Conservation (phyloP, 1,284 basidiomycete species). For the Prillingera fragicola region DNA sequence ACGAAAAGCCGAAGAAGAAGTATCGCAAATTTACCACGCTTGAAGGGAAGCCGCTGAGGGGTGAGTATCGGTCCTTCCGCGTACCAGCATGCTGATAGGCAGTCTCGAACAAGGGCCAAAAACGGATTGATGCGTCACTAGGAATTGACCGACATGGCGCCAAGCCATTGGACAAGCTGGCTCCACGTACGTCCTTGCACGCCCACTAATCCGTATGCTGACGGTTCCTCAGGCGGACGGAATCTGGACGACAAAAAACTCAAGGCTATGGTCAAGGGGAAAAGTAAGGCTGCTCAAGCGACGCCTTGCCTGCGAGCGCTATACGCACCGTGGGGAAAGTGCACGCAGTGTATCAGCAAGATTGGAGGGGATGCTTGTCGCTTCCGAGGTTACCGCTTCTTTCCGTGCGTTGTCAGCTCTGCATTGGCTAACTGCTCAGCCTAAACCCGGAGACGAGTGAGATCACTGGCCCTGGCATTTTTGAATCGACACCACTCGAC, state of each 20-base stretch:
- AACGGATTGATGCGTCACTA: conserved; percentile 14
- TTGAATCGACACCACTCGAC: conserved; percentile 29
- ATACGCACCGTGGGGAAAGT: conserved; percentile 39
- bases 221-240: conserved; percentile 3
- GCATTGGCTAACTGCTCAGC: conserved; percentile 12
- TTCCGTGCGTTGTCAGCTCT: conserved; percentile 30
- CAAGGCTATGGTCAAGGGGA: conserved; percentile 23
- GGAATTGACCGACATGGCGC: conserved; percentile 12
- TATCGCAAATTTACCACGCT: too few relatives aligned
- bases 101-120: conserved; percentile 11
- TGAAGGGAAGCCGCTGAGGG: too few relatives aligned
- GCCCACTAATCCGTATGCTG: not conserved
- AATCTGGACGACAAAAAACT: conserved; percentile 25
- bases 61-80: conserved; percentile 7
- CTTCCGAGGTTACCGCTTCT: conserved; percentile 38
- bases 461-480: conserved; percentile 32
- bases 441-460: conserved; percentile 36
- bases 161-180: conserved; percentile 25
- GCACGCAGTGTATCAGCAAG: conserved; percentile 41
- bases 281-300: conserved; percentile 31
- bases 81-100: not conserved
- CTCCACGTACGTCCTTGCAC: conserved; percentile 20
- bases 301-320: conserved; percentile 31
- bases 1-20: conserved; percentile 15
- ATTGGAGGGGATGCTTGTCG: conserved; percentile 41